Base-by-base conservation (phyloP, 768 basidiomycete genomes). In the Calocybe cyanea region DNA sequence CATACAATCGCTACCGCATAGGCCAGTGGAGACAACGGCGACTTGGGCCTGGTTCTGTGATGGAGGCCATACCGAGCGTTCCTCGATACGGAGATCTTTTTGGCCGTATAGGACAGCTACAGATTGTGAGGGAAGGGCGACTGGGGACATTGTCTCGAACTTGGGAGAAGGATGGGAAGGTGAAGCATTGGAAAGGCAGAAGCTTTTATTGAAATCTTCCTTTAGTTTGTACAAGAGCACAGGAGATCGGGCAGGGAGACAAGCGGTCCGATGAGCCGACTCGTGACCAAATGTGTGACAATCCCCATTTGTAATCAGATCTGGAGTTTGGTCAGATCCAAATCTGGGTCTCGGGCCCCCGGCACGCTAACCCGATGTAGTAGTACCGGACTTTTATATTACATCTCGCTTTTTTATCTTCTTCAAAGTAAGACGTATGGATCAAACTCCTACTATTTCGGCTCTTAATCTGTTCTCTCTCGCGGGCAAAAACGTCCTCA, bases 1-100 rank as follows among this genome's bases (percentile, higher is more conserved):
- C 81, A 58, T 56, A 85, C 87, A 64, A 65, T 91, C 90, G 46
- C 80, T 83, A 48, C 94, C 94, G 57, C 94, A 98, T 43, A 98
- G 80, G 49, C 95, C 95, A 3, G 94, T 97, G 33, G 87, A 72
- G 45, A 75, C 71, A 51, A 95, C 73, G 48, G 79, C 74, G 61
- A 98, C 81, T 69, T 93, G 90, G 35, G 80, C 91, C 24, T 91
- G 78, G 55, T 81, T 81, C 18, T 75, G 65, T 15, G 73, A 70
- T 18, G 93, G 94, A 0, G 83, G 76, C 73, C 81, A 84, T 52
- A 86, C 64, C 36, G 76, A 72, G 53, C 92, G 83, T 32, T 83
- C 68, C 59, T 92, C 90, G 58, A 87, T 55, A 53, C 83, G 85
- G 52, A 98, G 77, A 70, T 95, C 92, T 56, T 78, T 79, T 43